Evolutionary conservation across 495 filamentous ascomycete species (phyloP).

Genomic region (Pyrenopolyporus hunteri): DNA sequence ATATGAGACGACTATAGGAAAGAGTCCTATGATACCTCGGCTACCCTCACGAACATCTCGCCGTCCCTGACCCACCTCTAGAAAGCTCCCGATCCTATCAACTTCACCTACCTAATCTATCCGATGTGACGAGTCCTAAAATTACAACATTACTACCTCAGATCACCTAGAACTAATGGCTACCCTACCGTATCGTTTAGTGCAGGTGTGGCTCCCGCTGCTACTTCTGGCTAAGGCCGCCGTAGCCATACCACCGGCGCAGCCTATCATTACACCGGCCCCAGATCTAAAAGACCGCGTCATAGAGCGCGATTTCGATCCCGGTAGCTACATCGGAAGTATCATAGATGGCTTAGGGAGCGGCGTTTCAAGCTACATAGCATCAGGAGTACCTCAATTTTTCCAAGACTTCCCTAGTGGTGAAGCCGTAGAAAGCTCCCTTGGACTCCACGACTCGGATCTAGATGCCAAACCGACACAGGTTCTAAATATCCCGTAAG

Average conservation of each 20-base stretch:
- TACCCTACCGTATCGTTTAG: background rate
- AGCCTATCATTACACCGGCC: constrained; percentile 58
- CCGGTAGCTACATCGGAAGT: constrained; percentile 55
- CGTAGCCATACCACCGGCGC: constrained; percentile 31
- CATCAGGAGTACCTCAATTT: constrained; percentile 68
- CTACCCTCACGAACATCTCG: constrained; percentile 2
- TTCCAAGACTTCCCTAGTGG: constrained; percentile 73
- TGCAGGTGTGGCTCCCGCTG: constrained; percentile 25
- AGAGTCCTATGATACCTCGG: too few relatives aligned
- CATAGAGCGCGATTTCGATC: constrained; percentile 43
- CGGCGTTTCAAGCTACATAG: constrained; percentile 63
- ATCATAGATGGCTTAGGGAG: constrained; percentile 53
- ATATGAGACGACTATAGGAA: too few relatives aligned
- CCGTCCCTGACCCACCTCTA: background rate
- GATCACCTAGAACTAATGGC: constrained; percentile 8
- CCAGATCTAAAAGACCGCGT: constrained; percentile 46
- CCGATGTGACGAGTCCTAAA: too few relatives aligned
- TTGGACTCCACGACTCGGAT: constrained; percentile 63
- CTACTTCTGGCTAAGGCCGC: constrained; percentile 17
- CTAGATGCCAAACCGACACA: constrained; percentile 68
- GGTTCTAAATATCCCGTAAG: constrained; percentile 70
- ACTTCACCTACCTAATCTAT: too few relatives aligned
- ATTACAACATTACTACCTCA: background rate
- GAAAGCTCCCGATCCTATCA: too few relatives aligned
- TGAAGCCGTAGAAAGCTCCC: constrained; percentile 59